Conservation (phyloP, 805 yeast genomes). For the Yarrowia sp. region DNA sequence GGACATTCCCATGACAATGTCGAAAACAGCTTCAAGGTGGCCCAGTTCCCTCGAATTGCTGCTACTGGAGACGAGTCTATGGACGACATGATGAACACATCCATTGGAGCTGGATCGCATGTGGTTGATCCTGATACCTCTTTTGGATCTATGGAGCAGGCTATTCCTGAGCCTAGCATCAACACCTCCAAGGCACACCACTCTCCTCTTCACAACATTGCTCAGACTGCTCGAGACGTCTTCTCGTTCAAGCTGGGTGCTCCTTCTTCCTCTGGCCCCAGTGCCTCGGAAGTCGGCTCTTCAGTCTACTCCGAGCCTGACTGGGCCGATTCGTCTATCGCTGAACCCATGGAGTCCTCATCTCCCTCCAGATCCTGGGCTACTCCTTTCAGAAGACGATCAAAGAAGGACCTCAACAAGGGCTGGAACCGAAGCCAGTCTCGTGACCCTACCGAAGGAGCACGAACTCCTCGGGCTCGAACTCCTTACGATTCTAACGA, state of each 20-base stretch:
- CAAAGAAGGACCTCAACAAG: conserved; percentile 37
- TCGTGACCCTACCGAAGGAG: conserved; percentile 14
- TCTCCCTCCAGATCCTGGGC: conserved; percentile 41
- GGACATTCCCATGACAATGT: conserved; percentile 43
- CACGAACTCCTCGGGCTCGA: conserved; percentile 10
- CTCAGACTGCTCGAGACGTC: conserved; percentile 15
- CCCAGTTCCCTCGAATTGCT: conserved; percentile 38
- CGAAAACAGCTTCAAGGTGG: conserved; percentile 36
- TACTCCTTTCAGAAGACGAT: conserved; percentile 44
- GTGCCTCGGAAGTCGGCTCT: neutral
- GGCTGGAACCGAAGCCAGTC: conserved; percentile 33
- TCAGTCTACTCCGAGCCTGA: conserved; percentile 17
- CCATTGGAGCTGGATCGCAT: conserved; percentile 28
- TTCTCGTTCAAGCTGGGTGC: conserved; percentile 20
- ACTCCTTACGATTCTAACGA: conserved; percentile 10
- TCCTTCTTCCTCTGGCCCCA: neutral
- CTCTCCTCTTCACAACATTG: conserved; percentile 24
- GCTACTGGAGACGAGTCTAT: conserved; percentile 21
- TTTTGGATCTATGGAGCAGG: conserved; percentile 32
- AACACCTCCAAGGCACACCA: neutral
- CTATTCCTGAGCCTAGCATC: neutral
- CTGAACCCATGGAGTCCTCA: neutral
- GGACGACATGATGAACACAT: conserved; percentile 24
- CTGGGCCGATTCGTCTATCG: neutral
- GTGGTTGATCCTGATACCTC: conserved; percentile 30